Evolutionary conservation across 2,329 filamentous ascomycete species (phyloP), one percentile per base, ranked within the genome.

Genomic region (Pyrenophora graminea): DNA sequence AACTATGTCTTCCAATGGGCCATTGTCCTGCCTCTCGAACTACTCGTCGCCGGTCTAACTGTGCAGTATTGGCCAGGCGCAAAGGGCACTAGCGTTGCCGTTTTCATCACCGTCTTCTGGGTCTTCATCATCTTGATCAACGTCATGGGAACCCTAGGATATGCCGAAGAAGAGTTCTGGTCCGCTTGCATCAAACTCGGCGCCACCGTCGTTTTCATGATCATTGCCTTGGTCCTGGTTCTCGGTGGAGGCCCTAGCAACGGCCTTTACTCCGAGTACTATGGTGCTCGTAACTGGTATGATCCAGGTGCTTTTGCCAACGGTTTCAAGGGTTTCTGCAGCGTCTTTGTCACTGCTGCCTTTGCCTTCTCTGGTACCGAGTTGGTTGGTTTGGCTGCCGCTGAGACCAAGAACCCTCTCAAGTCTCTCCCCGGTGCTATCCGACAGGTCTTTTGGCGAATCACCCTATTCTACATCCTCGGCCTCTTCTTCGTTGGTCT

Each of bases 361-460:
- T 86, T 86, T 60, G 77, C 83, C 40, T 86, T 85, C 68, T 78
- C 80, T 38, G 84, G 84, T 58, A 85, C 83, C 19, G 84, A 86
- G 69, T 72, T 86, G 32, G 81, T 85, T 37, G 84, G 83, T 66
- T 73, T 85, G 38, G 81, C 82, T 19, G 82, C 82, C 33, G 82
- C 82, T 18, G 82, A 85, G 67, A 81, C 82, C 8, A 74, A 74
- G 17, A 82, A 85, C 56, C 82, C 83, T 31, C 74, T 77, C 51
- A 82, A 76, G 59, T 72, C 74, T 5, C 69, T 79, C 23, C 77
- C 77, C 3, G 68, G 69, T 51, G 77, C 77, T 33, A 71, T 76
- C 13, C 73, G 73, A 51, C 77, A 79, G 54, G 73, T 78, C 18
- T 77, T 79, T 59, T 79, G 77, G 76, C 76, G 77, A 64, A 76